Base-by-base conservation (phyloP, 176 grass and related monocot genomes). In the Thalia dealbata region DNA sequence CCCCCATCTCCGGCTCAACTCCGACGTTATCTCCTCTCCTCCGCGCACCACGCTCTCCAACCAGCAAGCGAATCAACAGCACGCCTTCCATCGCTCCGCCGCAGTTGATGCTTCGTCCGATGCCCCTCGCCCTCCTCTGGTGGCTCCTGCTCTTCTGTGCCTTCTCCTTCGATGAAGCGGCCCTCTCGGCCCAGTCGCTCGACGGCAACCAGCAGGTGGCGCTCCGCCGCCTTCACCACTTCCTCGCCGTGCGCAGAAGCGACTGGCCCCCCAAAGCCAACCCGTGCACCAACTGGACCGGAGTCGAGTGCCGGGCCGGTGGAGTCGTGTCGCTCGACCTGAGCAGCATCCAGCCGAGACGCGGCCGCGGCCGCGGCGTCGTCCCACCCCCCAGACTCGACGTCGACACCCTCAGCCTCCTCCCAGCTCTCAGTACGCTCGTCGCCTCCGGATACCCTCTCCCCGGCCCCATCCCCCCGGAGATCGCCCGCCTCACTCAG, bases 371-470 rank as follows among this genome's bases (percentile, higher is more conserved):
- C 5, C 41, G 2, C 4, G 0, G 2, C 4, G 0, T 9, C 0
- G 10, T 14, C 9, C 10, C 15, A 8, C 0, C 23, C 58, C 58
- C 23, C 73, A 48, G 38, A 4, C 58, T 75, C 50, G 51, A 23
- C 2, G 16, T 26, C 51, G 52, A 75, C 35, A 14, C 21, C 55
- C 41, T 75, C n/a, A 6, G 9, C 41, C 27, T 6, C 13, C 56
- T 75, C 38, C 41, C 41, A 23, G 12, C 11, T 14, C 58, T 75
- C 73, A 15, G 38, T n/a, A 27, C n/a, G 13, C 42, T 75, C 41
- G 28, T 63, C 35, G 73, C 73, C 35, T 75, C 73, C 41, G 73
- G 55, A 22, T 75, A 63, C 22, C 55, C 2, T 19, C 56, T 75
- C n/a, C 21, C 41, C 56, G 73, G 73, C 22, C 41, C 22, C 38